A percentile compares a stretch with the other conserved stretches of the same genome.
These are phyloP conservation scores for Malus hybrid DNA, from an alignment of 331 rosid species.

Conservation along the genomic window DNA sequence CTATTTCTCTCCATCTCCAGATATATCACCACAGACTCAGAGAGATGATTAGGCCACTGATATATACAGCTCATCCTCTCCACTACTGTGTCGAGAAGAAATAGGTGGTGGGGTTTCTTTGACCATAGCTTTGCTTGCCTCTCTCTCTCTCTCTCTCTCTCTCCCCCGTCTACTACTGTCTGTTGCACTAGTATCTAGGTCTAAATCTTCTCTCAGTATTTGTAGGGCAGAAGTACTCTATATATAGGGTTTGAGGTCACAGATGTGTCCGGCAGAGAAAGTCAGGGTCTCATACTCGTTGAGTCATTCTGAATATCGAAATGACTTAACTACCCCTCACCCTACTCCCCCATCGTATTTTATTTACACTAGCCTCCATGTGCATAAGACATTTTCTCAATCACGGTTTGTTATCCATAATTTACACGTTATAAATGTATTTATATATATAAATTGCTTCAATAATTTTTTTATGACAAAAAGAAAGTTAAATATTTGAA, in stretches of 20 bases:
- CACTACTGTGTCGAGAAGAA: background rate
- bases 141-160: background rate
- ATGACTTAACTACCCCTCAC: background rate
- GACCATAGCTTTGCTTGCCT: background rate
- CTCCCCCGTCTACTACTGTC: background rate
- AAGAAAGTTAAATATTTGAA: no score
- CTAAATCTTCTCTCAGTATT: background rate
- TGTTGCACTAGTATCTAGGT: constrained; percentile 4
- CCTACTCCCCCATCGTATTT: background rate
- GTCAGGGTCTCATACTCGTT: background rate
- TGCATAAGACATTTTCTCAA: no score
- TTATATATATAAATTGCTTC: no score
- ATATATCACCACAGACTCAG: background rate
- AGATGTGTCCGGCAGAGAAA: background rate
- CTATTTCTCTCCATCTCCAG: background rate
- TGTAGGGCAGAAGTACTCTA: background rate
- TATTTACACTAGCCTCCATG: no score
- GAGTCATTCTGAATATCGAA: background rate
- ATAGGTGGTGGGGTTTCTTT: constrained; percentile 5
- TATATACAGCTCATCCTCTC: background rate
- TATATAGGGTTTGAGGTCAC: constrained; percentile 7
- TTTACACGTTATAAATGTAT: no score
- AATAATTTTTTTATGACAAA: no score
- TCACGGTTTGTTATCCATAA: no score
- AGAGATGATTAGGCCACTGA: background rate